These are phyloP conservation scores for Zygosaccharomyces rouxii DNA, from an alignment of 805 yeast species.

Conservation along the genomic window DNA sequence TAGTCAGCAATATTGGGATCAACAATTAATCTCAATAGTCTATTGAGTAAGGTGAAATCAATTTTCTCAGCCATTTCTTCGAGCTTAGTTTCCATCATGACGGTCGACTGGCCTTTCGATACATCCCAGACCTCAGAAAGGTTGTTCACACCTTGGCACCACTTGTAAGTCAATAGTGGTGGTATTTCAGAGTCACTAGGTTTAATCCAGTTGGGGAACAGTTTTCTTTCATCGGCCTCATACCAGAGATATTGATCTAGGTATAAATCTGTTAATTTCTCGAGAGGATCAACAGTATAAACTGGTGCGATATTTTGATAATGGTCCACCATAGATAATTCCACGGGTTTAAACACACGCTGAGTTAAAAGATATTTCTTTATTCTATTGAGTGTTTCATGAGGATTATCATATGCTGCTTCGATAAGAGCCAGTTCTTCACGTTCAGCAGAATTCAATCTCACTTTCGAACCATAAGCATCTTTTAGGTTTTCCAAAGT, in stretches of 20 bases:
- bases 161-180: slow-evolving; percentile 84
- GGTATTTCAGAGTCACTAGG: slow-evolving; percentile 94
- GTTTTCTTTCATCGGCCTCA: slow-evolving; percentile 79
- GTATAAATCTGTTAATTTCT: slow-evolving; percentile 94
- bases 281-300: slow-evolving; percentile 83
- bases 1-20: slow-evolving; percentile 94
- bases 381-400: slow-evolving; percentile 80
- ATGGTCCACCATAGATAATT: slow-evolving; percentile 85
- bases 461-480: slow-evolving; percentile 64
- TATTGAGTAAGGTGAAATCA: slow-evolving; percentile 81
- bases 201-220: slow-evolving; percentile 95
- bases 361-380: slow-evolving; percentile 81
- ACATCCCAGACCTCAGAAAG: slow-evolving; percentile 75
- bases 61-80: slow-evolving; percentile 74
- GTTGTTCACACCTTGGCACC: slow-evolving; percentile 90
- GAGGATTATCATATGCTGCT: slow-evolving; percentile 96
- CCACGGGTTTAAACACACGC: slow-evolving; percentile 86
- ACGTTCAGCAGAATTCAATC: slow-evolving; percentile 80
- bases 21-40: slow-evolving; percentile 71
- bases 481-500: slow-evolving; percentile 89
- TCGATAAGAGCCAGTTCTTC: slow-evolving; percentile 92
- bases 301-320: slow-evolving; percentile 82
- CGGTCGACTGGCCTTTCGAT: slow-evolving; percentile 68
- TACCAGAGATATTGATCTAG: slow-evolving; percentile 94
- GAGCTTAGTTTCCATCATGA: slow-evolving; percentile 73